Evolutionary conservation across 768 basidiomycete species (phyloP).

Genomic region (Coprinopsis sp.): DNA sequence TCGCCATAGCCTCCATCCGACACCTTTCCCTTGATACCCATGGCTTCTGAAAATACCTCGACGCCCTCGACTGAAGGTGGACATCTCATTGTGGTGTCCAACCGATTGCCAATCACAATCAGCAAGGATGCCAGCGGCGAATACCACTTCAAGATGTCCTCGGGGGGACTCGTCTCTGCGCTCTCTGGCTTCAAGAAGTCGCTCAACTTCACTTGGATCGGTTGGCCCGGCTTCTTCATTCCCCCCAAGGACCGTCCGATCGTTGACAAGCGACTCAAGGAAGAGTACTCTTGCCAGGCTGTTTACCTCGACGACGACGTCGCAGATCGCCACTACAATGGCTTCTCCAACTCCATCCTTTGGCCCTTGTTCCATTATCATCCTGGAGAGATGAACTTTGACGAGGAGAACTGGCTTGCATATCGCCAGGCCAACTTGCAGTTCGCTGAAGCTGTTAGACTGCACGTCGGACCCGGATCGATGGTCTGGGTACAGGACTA

Average conservation of each 20-base stretch:
- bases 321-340: conserved; percentile 97
- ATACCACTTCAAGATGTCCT: conserved; percentile 99
- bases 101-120: conserved; percentile 94
- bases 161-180: conserved; percentile 95
- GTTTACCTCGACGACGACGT: conserved; percentile 98
- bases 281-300: conserved; percentile 95
- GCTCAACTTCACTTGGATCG: conserved; percentile 96
- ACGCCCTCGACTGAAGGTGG: conserved; percentile 33
- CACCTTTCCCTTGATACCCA: conserved; percentile 15
- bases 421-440: conserved; percentile 95
- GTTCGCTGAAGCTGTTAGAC: conserved; percentile 86
- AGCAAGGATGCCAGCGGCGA: conserved; percentile 88
- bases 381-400: conserved; percentile 99
- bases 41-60: not conserved
- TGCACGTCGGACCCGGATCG: conserved; percentile 75
- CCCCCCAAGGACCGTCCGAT: conserved; percentile 86
- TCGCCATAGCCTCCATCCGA: conserved; percentile 22
- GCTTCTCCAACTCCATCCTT: conserved; percentile 98
- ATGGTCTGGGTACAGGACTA: conserved; percentile 99
- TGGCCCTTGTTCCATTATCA: conserved; percentile 99
- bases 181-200: conserved; percentile 98
- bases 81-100: conserved; percentile 93
- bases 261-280: conserved; percentile 89
- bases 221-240: conserved; percentile 93
- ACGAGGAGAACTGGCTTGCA: conserved; percentile 96